Base-by-base conservation (phyloP, 2,329 filamentous ascomycete species). In the Penicillium olsonii region DNA sequence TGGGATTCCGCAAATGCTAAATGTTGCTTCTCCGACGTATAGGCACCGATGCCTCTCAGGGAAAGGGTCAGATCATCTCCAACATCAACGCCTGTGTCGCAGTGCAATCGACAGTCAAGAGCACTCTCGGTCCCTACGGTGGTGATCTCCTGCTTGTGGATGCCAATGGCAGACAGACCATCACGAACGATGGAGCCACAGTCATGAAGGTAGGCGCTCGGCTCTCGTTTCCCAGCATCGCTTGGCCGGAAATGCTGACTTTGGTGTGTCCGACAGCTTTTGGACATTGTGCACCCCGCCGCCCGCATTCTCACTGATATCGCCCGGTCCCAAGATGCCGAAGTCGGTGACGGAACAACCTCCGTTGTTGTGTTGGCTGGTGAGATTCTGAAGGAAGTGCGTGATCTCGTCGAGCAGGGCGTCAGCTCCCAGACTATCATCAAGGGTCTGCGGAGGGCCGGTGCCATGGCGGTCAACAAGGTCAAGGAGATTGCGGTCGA, bases 1-100 rank as follows among this genome's bases (percentile, higher is more conserved):
- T 62, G 62, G 49, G 53, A 54, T 58, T 53, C 27, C 43, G 42
- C 41, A 24, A 50, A 34, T 51, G 60, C 61, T 71, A 61, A 65
- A 53, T 43, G 55, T 54, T 59, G 45, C 47, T 55, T 45, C 48
- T 45, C 56, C 48, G 38, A 55, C 37, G 50, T 57, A 56, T 66
- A 96, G 94, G 94, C 66, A 99, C 94, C 78, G 94, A 99, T 74
- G 85, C 91, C 65, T 97, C 94, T 45, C 94, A 99, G 76, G 94
- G 94, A 67, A 94, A 95, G 73, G 92, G 92, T 47, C 94, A 99
- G 77, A 87, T 99, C 66, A 77, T 99, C 66, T 95, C 92, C 65
- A 99, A 99, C 76, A 97, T 99, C 78, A 96, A 96, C 78, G 94
- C 94, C 61, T 99, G 94, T 74, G 81, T 96, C 64, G 92, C 94